Conservation (phyloP, 495 filamentous ascomycete species). For the Pseudotulostoma volvatum region DNA sequence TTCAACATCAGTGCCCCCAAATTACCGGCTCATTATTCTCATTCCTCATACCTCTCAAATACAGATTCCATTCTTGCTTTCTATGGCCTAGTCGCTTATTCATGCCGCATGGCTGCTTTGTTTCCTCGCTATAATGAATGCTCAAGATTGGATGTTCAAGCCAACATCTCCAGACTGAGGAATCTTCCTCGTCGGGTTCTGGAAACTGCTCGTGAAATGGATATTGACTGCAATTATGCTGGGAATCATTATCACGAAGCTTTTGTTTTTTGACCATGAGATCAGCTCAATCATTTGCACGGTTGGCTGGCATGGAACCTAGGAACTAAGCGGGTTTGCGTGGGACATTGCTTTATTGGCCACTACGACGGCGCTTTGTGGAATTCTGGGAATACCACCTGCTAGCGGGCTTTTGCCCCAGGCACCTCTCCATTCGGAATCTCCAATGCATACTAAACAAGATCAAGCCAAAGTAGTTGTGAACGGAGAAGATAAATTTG, state of each 20-base stretch:
- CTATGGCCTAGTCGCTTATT: slow-evolving; percentile 63
- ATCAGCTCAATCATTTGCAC: slow-evolving; percentile 64
- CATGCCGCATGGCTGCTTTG: slow-evolving; percentile 57
- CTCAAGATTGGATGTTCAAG: slow-evolving; percentile 55
- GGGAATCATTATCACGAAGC: slow-evolving; percentile 47
- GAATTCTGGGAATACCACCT: slow-evolving; percentile 52
- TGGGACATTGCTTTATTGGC: slow-evolving; percentile 56
- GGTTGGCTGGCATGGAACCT: slow-evolving; percentile 46
- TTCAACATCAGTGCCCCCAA: slow-evolving; percentile 33
- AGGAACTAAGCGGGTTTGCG: slow-evolving; percentile 50
- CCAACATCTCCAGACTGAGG: slow-evolving; percentile 41
- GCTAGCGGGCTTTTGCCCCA: slow-evolving; percentile 56
- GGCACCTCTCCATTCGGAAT: slow-evolving; percentile 54
- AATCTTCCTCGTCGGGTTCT: slow-evolving; percentile 50
- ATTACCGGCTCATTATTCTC: neutral
- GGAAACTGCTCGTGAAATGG: slow-evolving; percentile 45
- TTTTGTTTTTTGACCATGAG: slow-evolving; percentile 65
- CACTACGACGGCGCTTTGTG: slow-evolving; percentile 51
- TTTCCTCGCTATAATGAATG: slow-evolving; percentile 53
- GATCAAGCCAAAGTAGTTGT: slow-evolving; percentile 22
- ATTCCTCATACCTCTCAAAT: neutral
- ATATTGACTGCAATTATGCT: slow-evolving; percentile 48
- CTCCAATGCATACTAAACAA: slow-evolving; percentile 39
- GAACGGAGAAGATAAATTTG: slow-evolving; percentile 24
- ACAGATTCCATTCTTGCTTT: slow-evolving; percentile 48